These are phyloP conservation scores for Misopates orontium DNA, from an alignment of 257 asterid genomes.

Conservation along the genomic window DNA sequence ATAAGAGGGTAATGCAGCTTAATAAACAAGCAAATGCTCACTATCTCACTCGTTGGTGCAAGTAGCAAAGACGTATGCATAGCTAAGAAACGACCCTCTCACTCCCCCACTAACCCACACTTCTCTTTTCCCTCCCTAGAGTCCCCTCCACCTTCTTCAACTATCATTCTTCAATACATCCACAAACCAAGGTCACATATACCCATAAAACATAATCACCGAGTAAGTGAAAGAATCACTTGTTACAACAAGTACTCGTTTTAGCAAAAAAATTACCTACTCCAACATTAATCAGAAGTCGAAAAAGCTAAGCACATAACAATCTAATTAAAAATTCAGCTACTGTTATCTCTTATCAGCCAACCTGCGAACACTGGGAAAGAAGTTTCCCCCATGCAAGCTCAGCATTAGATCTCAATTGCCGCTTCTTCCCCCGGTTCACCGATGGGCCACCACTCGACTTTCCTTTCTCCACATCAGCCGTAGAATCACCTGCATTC, in stretches of 20 bases:
- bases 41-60: neutral
- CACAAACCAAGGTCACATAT: slow-evolving; percentile 7
- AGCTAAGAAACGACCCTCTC: neutral
- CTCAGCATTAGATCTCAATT: slow-evolving; percentile 47
- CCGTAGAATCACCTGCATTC: slow-evolving; percentile 41
- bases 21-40: slow-evolving; percentile 2
- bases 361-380: slow-evolving; percentile 73
- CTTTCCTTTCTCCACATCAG: slow-evolving; percentile 50
- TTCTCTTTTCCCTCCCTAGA: neutral
- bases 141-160: neutral
- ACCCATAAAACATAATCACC: neutral
- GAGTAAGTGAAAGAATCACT: neutral
- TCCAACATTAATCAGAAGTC: neutral
- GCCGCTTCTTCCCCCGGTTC: slow-evolving; percentile 56
- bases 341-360: neutral
- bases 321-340: neutral
- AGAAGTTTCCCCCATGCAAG: slow-evolving; percentile 89
- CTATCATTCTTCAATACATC: neutral
- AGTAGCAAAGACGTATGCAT: slow-evolving; percentile 7
- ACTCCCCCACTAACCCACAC: neutral
- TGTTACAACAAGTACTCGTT: neutral
- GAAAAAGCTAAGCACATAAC: neutral
- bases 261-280: neutral
- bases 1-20: slow-evolving; percentile 2
- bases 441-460: slow-evolving; percentile 27